Conservation (phyloP, 345 rosid genomes). For the Mallotus nudiflorus region DNA sequence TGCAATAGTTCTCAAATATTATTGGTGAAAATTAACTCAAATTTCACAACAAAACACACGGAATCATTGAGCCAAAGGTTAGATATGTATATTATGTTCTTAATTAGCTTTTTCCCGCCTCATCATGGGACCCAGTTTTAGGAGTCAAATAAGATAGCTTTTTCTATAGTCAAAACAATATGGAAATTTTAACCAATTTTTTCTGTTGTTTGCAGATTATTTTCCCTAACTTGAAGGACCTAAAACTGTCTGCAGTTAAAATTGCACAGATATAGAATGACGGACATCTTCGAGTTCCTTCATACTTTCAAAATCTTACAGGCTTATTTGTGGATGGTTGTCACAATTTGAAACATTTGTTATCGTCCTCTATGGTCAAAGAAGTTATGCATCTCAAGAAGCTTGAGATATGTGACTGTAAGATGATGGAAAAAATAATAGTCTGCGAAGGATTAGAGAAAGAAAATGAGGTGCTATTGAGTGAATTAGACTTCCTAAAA, state of each 20-base stretch:
- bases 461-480: neutral
- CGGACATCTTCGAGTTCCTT: neutral
- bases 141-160: too few species aligned
- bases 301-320: neutral
- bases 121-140: too few species aligned
- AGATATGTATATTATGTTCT: neutral
- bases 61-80: slow-evolving; percentile 2
- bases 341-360: slow-evolving; percentile 3
- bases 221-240: slow-evolving; percentile 19
- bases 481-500: neutral
- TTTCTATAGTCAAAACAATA: neutral
- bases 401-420: neutral
- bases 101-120: too few species aligned
- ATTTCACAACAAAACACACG: too few species aligned
- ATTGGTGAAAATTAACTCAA: too few species aligned
- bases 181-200: neutral
- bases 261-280: neutral
- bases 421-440: slow-evolving; percentile 14
- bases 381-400: neutral
- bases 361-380: slow-evolving; percentile 1
- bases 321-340: neutral
- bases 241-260: neutral
- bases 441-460: neutral
- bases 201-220: neutral
- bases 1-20: too few species aligned